These are phyloP conservation scores for Bertia moriformis DNA, from an alignment of 2,329 filamentous ascomycete species.

Conservation along the genomic window DNA sequence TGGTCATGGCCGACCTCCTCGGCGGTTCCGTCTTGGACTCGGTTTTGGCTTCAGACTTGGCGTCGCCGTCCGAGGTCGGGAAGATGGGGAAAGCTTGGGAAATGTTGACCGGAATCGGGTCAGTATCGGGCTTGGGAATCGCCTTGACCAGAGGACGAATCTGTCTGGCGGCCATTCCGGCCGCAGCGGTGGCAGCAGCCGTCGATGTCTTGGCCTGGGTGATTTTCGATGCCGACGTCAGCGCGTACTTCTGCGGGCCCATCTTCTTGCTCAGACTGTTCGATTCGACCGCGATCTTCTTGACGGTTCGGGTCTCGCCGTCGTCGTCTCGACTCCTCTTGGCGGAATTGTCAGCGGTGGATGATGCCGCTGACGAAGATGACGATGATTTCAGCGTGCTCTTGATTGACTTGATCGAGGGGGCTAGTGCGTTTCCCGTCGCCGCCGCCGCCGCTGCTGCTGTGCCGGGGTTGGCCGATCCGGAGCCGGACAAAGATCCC, in stretches of 20 bases:
- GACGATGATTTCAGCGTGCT: constrained; percentile 8
- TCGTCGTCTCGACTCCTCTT: constrained; percentile 26
- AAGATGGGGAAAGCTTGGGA: constrained; percentile 7
- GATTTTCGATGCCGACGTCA: constrained; percentile 13
- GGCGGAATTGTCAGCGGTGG: constrained; percentile 7
- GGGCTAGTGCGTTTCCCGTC: too few relatives aligned
- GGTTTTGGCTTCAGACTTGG: constrained; percentile 14
- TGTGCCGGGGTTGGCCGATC: constrained; percentile 7
- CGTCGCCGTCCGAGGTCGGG: constrained; percentile 13
- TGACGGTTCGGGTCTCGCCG: constrained; percentile 19
- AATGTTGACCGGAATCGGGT: too few relatives aligned
- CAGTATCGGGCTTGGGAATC: too few relatives aligned
- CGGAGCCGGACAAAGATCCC: constrained; percentile 27
- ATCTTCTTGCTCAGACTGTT: constrained; percentile 23
- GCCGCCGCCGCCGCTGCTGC: constrained; percentile 1
- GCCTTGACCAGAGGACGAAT: not conserved
- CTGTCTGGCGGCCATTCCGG: too few relatives aligned
- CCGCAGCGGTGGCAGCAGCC: constrained; percentile 8
- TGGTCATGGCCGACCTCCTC: constrained; percentile 4
- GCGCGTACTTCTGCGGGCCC: constrained; percentile 15
- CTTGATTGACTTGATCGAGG: constrained; percentile 15
- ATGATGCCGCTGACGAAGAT: not conserved
- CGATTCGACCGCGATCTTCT: constrained; percentile 26
- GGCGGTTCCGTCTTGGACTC: constrained; percentile 3
- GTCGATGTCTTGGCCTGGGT: constrained; percentile 13